Conservation (phyloP, 352 stramenopile genomes). For the Pythium sukuiense region DNA sequence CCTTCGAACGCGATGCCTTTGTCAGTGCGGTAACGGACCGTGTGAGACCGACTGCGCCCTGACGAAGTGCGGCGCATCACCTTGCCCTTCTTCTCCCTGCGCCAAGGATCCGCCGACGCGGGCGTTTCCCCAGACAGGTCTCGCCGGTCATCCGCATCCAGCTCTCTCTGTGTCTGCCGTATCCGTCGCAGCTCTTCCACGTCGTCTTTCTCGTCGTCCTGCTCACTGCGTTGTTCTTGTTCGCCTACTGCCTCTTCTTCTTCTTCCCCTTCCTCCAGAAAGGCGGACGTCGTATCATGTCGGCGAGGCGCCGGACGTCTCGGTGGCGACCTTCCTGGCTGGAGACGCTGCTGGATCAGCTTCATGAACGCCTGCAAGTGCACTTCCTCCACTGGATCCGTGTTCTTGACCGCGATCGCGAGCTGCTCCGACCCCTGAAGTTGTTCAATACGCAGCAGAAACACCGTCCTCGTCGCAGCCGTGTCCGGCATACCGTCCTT, state of each 20-base stretch:
- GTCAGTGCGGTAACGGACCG: slow-evolving; percentile 63
- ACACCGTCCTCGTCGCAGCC: slow-evolving; percentile 39
- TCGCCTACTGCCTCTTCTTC: not conserved
- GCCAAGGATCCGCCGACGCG: not conserved
- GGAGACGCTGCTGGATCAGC: slow-evolving; percentile 62
- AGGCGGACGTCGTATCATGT: slow-evolving; percentile 51
- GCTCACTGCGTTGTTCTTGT: not conserved
- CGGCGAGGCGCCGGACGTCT: slow-evolving; percentile 36
- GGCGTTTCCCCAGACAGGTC: not conserved
- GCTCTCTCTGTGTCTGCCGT: slow-evolving; percentile 11
- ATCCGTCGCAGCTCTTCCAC: slow-evolving; percentile 10
- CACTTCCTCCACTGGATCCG: slow-evolving; percentile 54
- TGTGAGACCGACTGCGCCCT: slow-evolving; percentile 45
- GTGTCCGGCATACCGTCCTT: not conserved
- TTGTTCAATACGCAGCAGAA: slow-evolving; percentile 67
- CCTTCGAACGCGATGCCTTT: slow-evolving; percentile 80
- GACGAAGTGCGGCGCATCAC: not conserved
- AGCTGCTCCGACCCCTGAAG: slow-evolving; percentile 70
- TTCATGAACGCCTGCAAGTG: slow-evolving; percentile 51
- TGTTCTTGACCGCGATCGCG: slow-evolving; percentile 65
- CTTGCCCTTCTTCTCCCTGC: not conserved
- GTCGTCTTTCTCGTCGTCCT: slow-evolving; percentile 11
- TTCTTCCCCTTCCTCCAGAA: slow-evolving; percentile 47
- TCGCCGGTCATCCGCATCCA: not conserved
- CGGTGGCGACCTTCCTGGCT: slow-evolving; percentile 44